These are phyloP conservation scores for Teratosphaeria viscida DNA, from an alignment of 2,329 filamentous ascomycete species.

Conservation along the genomic window DNA sequence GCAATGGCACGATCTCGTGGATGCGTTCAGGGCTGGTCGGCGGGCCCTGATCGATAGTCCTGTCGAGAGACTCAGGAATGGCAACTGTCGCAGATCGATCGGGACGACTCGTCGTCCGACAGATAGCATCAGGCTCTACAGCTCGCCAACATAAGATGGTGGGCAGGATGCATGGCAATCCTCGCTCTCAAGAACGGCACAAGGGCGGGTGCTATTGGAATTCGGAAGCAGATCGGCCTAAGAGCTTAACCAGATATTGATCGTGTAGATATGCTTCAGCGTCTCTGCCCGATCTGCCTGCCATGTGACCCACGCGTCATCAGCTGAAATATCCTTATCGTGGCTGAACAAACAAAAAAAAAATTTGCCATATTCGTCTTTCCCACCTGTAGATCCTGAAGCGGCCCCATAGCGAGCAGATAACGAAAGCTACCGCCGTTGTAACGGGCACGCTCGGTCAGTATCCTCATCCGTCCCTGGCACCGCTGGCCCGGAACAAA, in stretches of 20 bases:
- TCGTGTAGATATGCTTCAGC: background rate
- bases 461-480: background rate
- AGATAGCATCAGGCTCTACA: background rate
- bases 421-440: background rate
- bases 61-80: background rate
- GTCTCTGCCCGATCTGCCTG: background rate
- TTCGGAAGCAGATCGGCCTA: no score
- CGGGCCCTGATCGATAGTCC: no score
- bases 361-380: background rate
- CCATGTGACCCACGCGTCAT: background rate
- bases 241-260: background rate
- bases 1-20: no score
- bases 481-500: background rate
- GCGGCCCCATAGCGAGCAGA: background rate
- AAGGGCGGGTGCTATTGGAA: no score
- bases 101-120: background rate
- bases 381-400: background rate
- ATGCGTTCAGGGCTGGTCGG: no score
- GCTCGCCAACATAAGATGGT: background rate
- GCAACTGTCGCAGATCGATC: background rate
- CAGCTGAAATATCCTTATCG: background rate
- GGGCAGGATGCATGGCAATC: background rate
- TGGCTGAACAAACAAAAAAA: background rate
- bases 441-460: background rate
- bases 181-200: background rate